A percentile compares a stretch with the other conserved stretches of the same genome.
phyloP scores from a whole-genome alignment of 768 basidiomycete species.

The Pisolithus marmoratus region DNA sequence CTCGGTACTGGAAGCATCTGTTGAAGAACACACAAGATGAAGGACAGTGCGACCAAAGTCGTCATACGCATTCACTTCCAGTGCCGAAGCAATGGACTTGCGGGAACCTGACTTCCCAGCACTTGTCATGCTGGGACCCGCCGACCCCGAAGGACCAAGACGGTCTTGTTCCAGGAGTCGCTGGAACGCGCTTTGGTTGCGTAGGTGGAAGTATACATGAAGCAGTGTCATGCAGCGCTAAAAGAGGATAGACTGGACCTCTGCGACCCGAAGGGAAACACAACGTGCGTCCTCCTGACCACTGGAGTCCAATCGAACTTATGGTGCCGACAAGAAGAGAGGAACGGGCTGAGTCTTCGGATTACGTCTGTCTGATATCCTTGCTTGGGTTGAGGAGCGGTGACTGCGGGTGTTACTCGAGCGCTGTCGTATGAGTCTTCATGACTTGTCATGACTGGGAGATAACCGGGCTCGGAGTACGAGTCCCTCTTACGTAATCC shows the following conservation, averaged over 20 bases:
- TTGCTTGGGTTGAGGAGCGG: not conserved
- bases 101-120: slow-evolving; percentile 47
- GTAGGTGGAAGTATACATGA: slow-evolving; percentile 68
- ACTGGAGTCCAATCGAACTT: slow-evolving; percentile 11
- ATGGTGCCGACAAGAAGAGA: slow-evolving; percentile 7
- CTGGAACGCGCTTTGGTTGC: slow-evolving; percentile 72
- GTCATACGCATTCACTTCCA: slow-evolving; percentile 71
- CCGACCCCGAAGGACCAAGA: slow-evolving; percentile 28
- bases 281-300: slow-evolving; percentile 20
- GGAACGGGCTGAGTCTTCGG: not conserved
- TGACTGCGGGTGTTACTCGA: not conserved
- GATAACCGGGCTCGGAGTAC: not conserved
- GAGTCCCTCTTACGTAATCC: not conserved
- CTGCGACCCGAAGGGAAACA: slow-evolving; percentile 17
- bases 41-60: slow-evolving; percentile 70
- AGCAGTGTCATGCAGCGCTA: slow-evolving; percentile 65
- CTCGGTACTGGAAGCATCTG: slow-evolving; percentile 59
- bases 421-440: not conserved
- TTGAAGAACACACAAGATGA: slow-evolving; percentile 70
- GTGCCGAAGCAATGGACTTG: slow-evolving; percentile 31
- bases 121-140: slow-evolving; percentile 36
- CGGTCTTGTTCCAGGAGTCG: slow-evolving; percentile 55
- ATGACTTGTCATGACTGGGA: not conserved
- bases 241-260: slow-evolving; percentile 7
- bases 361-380: not conserved